phyloP scores from a whole-genome alignment of 441 rosid genomes.

The Syzygium malaccense region DNA sequence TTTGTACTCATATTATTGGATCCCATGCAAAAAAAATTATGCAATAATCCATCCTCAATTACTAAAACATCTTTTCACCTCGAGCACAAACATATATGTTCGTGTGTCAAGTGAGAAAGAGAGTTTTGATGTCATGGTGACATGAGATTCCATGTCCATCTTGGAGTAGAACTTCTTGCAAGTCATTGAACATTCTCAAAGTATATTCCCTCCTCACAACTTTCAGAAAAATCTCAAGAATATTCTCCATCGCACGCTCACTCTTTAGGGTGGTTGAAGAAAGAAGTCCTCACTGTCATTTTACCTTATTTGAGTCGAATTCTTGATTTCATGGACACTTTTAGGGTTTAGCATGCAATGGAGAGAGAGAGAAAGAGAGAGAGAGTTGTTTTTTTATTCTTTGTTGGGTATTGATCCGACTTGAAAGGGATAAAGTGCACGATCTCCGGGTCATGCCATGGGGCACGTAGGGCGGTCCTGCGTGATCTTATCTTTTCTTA shows the following conservation, averaged over 20 bases:
- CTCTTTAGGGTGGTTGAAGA: neutral
- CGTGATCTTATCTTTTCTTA: neutral
- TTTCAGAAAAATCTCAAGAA: neutral
- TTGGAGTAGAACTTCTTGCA: neutral
- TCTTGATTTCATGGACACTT: neutral
- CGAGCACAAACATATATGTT: neutral
- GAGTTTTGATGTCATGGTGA: neutral
- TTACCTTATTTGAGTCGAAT: neutral
- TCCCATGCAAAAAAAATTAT: neutral
- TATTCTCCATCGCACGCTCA: neutral
- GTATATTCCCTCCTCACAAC: neutral
- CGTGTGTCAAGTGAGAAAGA: neutral
- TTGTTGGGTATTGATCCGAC: neutral
- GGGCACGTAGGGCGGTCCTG: neutral
- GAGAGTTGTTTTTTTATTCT: neutral
- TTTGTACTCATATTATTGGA: neutral
- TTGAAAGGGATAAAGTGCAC: neutral
- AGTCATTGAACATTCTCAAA: neutral
- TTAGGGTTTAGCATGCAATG: neutral
- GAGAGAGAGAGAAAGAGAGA: neutral
- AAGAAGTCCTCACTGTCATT: neutral
- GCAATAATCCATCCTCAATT: neutral
- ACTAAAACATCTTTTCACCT: neutral
- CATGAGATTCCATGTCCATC: neutral
- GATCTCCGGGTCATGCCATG: neutral